phyloP scores from a whole-genome alignment of 2,329 filamentous ascomycete species.

The Simplicillium sp. region DNA sequence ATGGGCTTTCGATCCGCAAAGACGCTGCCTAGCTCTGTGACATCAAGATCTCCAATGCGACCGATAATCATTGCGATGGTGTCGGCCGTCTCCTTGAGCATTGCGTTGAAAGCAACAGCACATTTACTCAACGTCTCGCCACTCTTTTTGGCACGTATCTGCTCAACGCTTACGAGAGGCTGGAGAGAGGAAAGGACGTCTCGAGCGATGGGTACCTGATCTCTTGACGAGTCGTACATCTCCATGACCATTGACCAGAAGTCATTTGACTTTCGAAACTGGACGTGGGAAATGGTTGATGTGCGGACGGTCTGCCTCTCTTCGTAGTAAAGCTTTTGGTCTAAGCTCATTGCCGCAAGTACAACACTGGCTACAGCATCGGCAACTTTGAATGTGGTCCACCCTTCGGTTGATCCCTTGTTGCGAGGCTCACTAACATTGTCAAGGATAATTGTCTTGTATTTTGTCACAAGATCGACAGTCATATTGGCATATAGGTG shows the following conservation, averaged over 20 bases:
- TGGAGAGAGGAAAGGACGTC: constrained; percentile 63
- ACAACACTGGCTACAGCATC: constrained; percentile 36
- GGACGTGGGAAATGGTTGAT: constrained; percentile 31
- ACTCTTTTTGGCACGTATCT: constrained; percentile 49
- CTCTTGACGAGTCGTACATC: constrained; percentile 70
- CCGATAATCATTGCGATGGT: constrained; percentile 68
- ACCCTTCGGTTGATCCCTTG: constrained; percentile 18
- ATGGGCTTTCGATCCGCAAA: constrained; percentile 60
- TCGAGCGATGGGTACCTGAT: constrained; percentile 63
- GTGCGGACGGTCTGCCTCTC: constrained; percentile 16
- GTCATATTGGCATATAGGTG: constrained; percentile 55
- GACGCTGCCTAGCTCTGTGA: constrained; percentile 57
- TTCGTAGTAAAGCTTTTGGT: constrained; percentile 26
- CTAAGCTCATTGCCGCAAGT: constrained; percentile 43
- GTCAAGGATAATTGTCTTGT: constrained; percentile 48
- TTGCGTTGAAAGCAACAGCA: constrained; percentile 63
- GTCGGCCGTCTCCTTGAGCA: constrained; percentile 46
- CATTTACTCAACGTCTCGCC: constrained; percentile 27
- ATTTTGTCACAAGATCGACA: constrained; percentile 54
- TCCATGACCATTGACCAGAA: constrained; percentile 37
- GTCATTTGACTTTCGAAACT: constrained; percentile 54
- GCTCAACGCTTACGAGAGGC: constrained; percentile 66
- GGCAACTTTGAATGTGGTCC: constrained; percentile 28
- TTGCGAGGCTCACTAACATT: constrained; percentile 19
- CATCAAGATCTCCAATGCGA: constrained; percentile 66